Conservation (phyloP, 1,139 yeast genomes). For the Groenewaldozyma sp. region DNA sequence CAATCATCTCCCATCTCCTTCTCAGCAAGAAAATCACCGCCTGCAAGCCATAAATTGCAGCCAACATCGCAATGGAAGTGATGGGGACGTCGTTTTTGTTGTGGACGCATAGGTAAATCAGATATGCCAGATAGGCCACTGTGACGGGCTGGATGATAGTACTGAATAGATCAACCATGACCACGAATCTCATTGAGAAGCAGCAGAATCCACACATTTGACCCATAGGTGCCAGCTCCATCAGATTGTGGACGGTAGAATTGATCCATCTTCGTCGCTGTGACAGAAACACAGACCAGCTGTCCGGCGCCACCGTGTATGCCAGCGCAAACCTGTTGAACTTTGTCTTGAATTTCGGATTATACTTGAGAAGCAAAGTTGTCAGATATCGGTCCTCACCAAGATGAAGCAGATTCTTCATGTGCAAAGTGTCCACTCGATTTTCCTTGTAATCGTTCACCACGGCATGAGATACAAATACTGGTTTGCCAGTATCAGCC, state of each 20-base stretch:
- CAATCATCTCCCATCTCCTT: slow-evolving; percentile 37
- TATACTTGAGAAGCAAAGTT: slow-evolving; percentile 31
- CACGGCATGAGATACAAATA: slow-evolving; percentile 33
- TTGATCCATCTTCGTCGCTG: slow-evolving; percentile 40
- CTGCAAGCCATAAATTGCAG: slow-evolving; percentile 35
- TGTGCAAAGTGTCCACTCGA: slow-evolving; percentile 34
- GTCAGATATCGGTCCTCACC: slow-evolving; percentile 38
- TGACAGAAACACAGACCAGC: slow-evolving; percentile 35
- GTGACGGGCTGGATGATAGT: slow-evolving; percentile 37
- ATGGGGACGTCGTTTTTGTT: slow-evolving; percentile 28
- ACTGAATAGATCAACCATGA: slow-evolving; percentile 32
- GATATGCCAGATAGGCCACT: slow-evolving; percentile 33
- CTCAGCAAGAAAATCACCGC: slow-evolving; percentile 32
- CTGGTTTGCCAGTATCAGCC: slow-evolving; percentile 31
- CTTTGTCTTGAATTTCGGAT: slow-evolving; percentile 33
- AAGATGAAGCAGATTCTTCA: slow-evolving; percentile 34
- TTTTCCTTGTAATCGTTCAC: slow-evolving; percentile 32
- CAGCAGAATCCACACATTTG: slow-evolving; percentile 38
- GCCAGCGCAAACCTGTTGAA: slow-evolving; percentile 34
- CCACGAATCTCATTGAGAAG: slow-evolving; percentile 36
- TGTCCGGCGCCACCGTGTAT: slow-evolving; percentile 36
- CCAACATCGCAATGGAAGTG: slow-evolving; percentile 32
- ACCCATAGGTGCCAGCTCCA: slow-evolving; percentile 33
- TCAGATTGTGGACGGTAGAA: slow-evolving; percentile 36
- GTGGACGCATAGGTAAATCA: slow-evolving; percentile 29